These are phyloP conservation scores for Colletotrichum eleusines DNA, from an alignment of 2,329 filamentous ascomycete genomes.

Conservation along the genomic window DNA sequence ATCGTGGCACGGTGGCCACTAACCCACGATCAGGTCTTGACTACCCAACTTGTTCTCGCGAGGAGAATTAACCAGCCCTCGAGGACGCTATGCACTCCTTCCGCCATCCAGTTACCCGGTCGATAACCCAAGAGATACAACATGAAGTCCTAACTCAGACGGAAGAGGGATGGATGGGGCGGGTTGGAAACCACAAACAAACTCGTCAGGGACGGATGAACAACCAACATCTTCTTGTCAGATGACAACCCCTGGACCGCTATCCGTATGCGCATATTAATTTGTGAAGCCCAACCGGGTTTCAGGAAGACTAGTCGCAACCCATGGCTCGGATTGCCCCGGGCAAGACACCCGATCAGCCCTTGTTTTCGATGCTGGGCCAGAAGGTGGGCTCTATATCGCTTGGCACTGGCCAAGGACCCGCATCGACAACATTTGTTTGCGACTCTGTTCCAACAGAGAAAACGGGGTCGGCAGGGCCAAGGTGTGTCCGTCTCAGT, in stretches of 20 bases:
- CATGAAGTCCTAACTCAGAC: neutral
- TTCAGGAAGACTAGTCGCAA: neutral
- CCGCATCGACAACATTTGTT: slow-evolving; percentile 12
- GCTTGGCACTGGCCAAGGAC: neutral
- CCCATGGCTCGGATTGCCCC: neutral
- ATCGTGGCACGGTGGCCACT: neutral
- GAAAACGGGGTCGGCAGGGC: neutral
- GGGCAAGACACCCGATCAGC: neutral
- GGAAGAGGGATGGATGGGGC: neutral
- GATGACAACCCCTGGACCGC: neutral
- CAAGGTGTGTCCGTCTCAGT: neutral
- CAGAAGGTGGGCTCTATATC: neutral
- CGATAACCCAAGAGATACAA: neutral
- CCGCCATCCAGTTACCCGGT: neutral
- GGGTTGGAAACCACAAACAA: neutral
- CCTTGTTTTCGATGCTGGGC: slow-evolving; percentile 13
- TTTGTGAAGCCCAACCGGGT: slow-evolving; percentile 3
- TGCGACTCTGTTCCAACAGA: slow-evolving; percentile 5
- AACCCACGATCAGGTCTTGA: neutral
- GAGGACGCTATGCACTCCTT: neutral
- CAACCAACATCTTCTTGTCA: neutral
- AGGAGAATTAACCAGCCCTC: neutral
- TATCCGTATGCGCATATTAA: neutral
- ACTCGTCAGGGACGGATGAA: no score
- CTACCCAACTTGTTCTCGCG: neutral